Base-by-base conservation (phyloP, 192 early-diverging fungal species). In the Rhizophagus clarus region DNA sequence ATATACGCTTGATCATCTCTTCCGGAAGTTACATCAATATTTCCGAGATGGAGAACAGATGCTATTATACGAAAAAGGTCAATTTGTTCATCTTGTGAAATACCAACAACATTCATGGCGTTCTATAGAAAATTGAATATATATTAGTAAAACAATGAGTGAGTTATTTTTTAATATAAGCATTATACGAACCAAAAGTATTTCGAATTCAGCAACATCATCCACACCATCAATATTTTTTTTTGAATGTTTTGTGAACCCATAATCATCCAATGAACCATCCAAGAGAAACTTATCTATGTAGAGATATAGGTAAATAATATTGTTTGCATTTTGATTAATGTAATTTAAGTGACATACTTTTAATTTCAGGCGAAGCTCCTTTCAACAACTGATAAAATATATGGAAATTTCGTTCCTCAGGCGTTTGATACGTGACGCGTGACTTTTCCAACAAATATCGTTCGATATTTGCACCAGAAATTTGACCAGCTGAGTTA, bases 311-410 rank as follows among this genome's bases (percentile, higher is more conserved):
- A 47, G 28, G 82, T 72, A 37, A 85, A 64, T 26, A 81, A 37
- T n/a, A 47, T 80, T 61, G 34, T 75, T 61, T 63, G 60, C n/a
- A 28, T 60, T 49, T 47, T 40, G 49, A 45, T 6, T 66, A 17
- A 20, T 32, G 0, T 73, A 2, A 31, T 51, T 31, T 31, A 49
- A 7, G 10, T 29, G 31, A 64, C 83, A 37, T 87, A 94, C 92
- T 82, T 83, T 95, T 96, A 24, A 93, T 80, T 47, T 92, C 91
- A 32, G 88, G 79, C 9, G 89, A 80, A 17, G 93, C 96, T 22
- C 95, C 96, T 80, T 93, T 96, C 83, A 99, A 85, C n/a, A 99
- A 85, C 85, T 99, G 98, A 87, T 99, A 99, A 85, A 98, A 99
- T 28, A 99, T 88, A 82, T 99, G 98, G 80, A 97, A 99, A 83